Evolutionary conservation across 179 eudicot species (phyloP).

Genomic region (Silene coronaria): DNA sequence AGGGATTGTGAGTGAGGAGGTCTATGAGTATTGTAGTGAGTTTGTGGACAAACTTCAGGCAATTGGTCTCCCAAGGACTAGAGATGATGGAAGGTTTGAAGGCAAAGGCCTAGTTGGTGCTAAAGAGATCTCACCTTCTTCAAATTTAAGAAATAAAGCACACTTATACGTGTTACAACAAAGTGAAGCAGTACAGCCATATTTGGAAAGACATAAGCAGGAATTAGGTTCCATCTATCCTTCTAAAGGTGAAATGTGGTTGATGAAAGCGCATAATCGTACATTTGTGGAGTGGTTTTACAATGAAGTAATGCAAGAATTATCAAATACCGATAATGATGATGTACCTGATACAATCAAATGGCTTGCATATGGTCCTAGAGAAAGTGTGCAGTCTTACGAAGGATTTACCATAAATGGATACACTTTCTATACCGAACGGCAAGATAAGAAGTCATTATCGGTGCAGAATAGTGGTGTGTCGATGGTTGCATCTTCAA

Average conservation of each 20-base stretch:
- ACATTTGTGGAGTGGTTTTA: not conserved
- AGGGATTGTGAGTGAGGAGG: too few species aligned
- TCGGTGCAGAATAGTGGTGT: not conserved
- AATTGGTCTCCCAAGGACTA: too few species aligned
- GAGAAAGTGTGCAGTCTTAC: not conserved
- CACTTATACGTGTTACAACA: conserved; percentile 5
- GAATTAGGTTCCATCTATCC: not conserved
- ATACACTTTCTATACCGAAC: too few species aligned
- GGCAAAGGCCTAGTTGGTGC: too few species aligned
- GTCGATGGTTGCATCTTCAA: not conserved
- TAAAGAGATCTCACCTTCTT: too few species aligned
- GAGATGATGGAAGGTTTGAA: too few species aligned
- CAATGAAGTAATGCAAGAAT: not conserved
- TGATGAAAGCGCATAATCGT: too few species aligned
- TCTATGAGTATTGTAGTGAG: too few species aligned
- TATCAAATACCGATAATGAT: not conserved
- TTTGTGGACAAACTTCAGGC: too few species aligned
- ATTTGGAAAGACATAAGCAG: not conserved
- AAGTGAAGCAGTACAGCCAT: not conserved
- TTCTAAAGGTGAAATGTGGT: not conserved
- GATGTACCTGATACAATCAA: too few species aligned
- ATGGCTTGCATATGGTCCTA: not conserved
- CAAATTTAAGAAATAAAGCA: not conserved
- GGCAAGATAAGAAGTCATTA: too few species aligned
- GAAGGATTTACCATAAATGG: not conserved